phyloP scores from a whole-genome alignment of 2,329 filamentous ascomycete genomes.

The Calonectria pteridis region DNA sequence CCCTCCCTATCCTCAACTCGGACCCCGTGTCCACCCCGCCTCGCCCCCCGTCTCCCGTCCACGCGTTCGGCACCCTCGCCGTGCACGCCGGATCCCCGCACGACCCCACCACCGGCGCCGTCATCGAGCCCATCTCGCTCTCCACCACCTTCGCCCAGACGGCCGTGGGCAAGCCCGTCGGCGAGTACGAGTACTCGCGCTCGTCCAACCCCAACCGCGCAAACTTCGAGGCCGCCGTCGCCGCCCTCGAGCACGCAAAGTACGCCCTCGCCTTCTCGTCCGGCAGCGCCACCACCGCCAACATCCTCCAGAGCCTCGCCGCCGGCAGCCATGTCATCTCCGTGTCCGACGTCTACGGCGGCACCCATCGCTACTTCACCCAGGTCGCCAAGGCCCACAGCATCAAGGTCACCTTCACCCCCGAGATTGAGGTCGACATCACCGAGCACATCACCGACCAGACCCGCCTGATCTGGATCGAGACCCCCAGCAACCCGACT shows the following conservation, averaged over 20 bases:
- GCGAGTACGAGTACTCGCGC: constrained; percentile 92
- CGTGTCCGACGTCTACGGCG: constrained; percentile 97
- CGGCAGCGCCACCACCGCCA: constrained; percentile 93
- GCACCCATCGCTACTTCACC: constrained; percentile 98
- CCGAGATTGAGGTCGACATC: constrained; percentile 90
- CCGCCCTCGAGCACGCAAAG: constrained; percentile 91
- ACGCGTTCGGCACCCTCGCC: constrained; percentile 91
- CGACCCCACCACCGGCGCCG: constrained; percentile 91
- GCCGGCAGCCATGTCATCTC: constrained; percentile 94
- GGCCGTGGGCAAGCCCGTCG: constrained; percentile 87
- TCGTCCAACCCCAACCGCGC: constrained; percentile 95
- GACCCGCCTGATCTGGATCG: constrained; percentile 96
- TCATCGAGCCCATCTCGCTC: constrained; percentile 95
- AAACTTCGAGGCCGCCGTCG: constrained; percentile 93
- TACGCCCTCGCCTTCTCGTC: constrained; percentile 95
- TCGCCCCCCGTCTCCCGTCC: constrained; percentile 76
- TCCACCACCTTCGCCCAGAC: constrained; percentile 97
- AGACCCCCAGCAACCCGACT: constrained; percentile 94
- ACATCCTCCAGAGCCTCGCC: constrained; percentile 91
- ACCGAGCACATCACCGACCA: constrained; percentile 85
- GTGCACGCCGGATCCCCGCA: constrained; percentile 94
- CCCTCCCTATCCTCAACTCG: constrained; percentile 43
- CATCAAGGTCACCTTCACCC: constrained; percentile 94
- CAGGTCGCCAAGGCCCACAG: constrained; percentile 96
- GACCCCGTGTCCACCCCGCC: constrained; percentile 79